Evolutionary conservation across 208 protist species (phyloP).

Genomic region (Angomonas deanei): DNA sequence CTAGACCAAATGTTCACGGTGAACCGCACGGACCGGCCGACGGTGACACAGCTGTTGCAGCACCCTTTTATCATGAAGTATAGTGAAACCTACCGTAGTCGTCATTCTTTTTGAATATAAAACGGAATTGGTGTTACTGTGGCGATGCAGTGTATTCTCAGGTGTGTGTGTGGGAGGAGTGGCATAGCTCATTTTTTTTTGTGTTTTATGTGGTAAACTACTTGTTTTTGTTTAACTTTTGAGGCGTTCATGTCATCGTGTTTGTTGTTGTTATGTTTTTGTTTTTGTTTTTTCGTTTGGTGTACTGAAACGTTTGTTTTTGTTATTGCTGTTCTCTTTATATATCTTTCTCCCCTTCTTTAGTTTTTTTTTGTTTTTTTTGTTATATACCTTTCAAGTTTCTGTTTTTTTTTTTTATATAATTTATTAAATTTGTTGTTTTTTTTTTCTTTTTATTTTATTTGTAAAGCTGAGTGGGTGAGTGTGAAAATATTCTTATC

Average conservation of each 20-base stretch:
- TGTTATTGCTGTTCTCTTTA: not conserved
- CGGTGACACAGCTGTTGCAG: constrained; percentile 47
- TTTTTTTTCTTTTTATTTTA: not conserved
- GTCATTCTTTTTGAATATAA: not conserved
- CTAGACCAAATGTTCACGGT: constrained; percentile 34
- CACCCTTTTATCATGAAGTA: constrained; percentile 41
- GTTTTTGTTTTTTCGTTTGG: not conserved
- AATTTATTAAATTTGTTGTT: not conserved
- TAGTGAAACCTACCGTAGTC: not conserved
- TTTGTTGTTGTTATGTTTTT: too few species aligned
- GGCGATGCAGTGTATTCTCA: too few species aligned
- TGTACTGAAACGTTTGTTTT: not conserved
- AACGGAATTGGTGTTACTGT: too few species aligned
- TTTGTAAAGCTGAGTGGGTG: not conserved
- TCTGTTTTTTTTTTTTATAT: not conserved
- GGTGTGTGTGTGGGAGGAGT: too few species aligned
- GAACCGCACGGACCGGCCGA: constrained; percentile 38
- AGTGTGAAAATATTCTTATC: not conserved
- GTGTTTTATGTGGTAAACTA: too few species aligned
- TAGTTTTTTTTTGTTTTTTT: not conserved
- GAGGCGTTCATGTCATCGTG: too few species aligned
- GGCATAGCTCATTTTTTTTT: too few species aligned
- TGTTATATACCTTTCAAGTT: not conserved
- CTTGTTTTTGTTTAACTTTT: too few species aligned
- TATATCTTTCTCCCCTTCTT: not conserved